Evolutionary conservation across 306 rosid species (phyloP).

Genomic region (Casuarina glauca): DNA sequence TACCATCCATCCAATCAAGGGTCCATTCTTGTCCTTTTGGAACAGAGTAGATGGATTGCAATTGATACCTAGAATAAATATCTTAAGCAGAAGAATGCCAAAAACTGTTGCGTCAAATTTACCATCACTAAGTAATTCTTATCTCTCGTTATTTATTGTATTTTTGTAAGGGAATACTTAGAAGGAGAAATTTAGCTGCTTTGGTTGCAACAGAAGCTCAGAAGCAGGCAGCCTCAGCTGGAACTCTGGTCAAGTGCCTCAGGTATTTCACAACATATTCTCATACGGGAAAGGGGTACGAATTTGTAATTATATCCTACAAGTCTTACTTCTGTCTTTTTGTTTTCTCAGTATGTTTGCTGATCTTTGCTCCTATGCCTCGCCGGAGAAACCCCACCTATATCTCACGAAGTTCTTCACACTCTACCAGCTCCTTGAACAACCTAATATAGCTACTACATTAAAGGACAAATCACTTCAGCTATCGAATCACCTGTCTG

Average conservation of each 20-base stretch:
- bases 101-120: not conserved
- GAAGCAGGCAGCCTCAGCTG: conserved; percentile 75
- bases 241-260: conserved; percentile 67
- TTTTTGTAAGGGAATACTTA: conserved; percentile 73
- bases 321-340: conserved; percentile 4
- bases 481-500: conserved; percentile 34
- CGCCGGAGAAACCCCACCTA: conserved; percentile 71
- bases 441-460: conserved; percentile 42
- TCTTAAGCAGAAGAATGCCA: not conserved
- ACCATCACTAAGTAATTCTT: conserved; percentile 3
- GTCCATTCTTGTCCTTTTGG: not conserved
- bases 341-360: conserved; percentile 59
- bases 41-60: not conserved
- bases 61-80: not conserved
- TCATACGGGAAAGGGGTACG: not conserved
- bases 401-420: conserved; percentile 68
- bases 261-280: conserved; percentile 45
- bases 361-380: conserved; percentile 64
- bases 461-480: conserved; percentile 50
- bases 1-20: not conserved
- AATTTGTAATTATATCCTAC: not conserved
- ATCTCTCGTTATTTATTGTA: conserved; percentile 21
- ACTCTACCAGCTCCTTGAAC: conserved; percentile 66
- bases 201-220: conserved; percentile 81
- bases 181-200: conserved; percentile 79